Conservation (phyloP, 2,329 filamentous ascomycete genomes). For the Pyrenophora teres region DNA sequence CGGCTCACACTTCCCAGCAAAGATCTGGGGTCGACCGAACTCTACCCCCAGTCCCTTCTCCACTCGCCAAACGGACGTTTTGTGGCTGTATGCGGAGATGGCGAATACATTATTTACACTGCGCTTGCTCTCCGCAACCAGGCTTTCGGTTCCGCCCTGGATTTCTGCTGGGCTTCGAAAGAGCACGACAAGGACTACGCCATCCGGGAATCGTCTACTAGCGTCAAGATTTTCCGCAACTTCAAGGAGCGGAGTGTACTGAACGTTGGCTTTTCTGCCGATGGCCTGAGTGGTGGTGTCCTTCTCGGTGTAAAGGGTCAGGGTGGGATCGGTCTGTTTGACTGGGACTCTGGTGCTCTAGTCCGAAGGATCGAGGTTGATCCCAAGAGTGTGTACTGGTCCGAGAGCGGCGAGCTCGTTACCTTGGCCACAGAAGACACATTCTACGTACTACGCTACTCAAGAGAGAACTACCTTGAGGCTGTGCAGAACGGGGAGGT, state of each 20-base stretch:
- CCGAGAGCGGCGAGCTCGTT: constrained; percentile 91
- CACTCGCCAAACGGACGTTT: constrained; percentile 97
- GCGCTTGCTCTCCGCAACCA: constrained; percentile 96
- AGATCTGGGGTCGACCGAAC: constrained; percentile 92
- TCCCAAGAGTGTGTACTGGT: constrained; percentile 84
- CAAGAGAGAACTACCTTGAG: constrained; percentile 83
- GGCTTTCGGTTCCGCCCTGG: constrained; percentile 90
- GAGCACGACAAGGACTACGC: constrained; percentile 99
- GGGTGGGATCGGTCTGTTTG: constrained; percentile 92
- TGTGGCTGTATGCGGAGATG: constrained; percentile 89
- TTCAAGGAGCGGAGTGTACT: constrained; percentile 94
- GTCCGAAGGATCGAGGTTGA: constrained; percentile 89
- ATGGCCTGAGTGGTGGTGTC: constrained; percentile 85
- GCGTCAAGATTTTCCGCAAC: constrained; percentile 97
- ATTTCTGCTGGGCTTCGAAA: constrained; percentile 96
- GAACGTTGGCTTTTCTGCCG: constrained; percentile 93
- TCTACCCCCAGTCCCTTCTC: constrained; percentile 91
- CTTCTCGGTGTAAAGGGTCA: constrained; percentile 93
- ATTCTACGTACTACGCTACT: constrained; percentile 92
- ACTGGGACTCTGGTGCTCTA: constrained; percentile 88
- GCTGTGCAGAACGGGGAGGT: constrained; percentile 80
- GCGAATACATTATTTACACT: constrained; percentile 99
- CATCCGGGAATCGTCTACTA: constrained; percentile 90
- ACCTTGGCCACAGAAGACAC: constrained; percentile 92
- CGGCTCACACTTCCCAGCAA: constrained; percentile 87